phyloP scores from a whole-genome alignment of 192 early-diverging fungal genomes.

The Umbelopsis sp. region DNA sequence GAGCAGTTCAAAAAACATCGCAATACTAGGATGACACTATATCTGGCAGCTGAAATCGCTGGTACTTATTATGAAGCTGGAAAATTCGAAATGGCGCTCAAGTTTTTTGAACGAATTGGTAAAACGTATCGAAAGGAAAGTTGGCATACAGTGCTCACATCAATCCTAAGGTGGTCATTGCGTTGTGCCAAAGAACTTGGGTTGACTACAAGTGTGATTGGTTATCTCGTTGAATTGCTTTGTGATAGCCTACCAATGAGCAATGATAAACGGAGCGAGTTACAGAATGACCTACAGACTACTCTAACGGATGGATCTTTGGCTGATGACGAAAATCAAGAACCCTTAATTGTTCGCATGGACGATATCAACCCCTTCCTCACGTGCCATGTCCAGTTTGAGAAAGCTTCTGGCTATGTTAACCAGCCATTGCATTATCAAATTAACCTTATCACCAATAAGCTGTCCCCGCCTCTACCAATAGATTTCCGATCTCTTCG shows the following conservation, averaged over 20 bases:
- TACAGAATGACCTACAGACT: constrained; percentile 44
- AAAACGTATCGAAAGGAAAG: constrained; percentile 89
- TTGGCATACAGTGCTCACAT: constrained; percentile 72
- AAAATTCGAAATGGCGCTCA: constrained; percentile 84
- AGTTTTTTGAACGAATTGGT: constrained; percentile 85
- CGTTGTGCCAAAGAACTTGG: constrained; percentile 73
- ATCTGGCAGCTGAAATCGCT: constrained; percentile 86
- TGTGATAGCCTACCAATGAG: constrained; percentile 38
- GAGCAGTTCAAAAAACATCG: constrained; percentile 82
- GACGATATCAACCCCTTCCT: constrained; percentile 66
- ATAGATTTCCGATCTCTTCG: constrained; percentile 51
- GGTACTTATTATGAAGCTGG: constrained; percentile 74
- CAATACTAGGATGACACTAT: constrained; percentile 78
- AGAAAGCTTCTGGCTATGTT: constrained; percentile 53
- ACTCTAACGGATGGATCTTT: constrained; percentile 28
- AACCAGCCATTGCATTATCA: constrained; percentile 60
- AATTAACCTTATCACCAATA: constrained; percentile 47
- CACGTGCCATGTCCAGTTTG: constrained; percentile 50
- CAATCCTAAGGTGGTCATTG: constrained; percentile 64
- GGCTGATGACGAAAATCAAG: constrained; percentile 13
- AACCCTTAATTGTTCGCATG: constrained; percentile 51
- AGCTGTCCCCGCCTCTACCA: constrained; percentile 45
- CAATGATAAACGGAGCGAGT: constrained; percentile 26
- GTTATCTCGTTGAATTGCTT: constrained; percentile 74
- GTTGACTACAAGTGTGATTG: constrained; percentile 59